Percentiles rank a stretch among this genome's conserved stretches.
phyloP scores from a whole-genome alignment of 1,284 basidiomycete species.

The Testicularia cyperi region DNA sequence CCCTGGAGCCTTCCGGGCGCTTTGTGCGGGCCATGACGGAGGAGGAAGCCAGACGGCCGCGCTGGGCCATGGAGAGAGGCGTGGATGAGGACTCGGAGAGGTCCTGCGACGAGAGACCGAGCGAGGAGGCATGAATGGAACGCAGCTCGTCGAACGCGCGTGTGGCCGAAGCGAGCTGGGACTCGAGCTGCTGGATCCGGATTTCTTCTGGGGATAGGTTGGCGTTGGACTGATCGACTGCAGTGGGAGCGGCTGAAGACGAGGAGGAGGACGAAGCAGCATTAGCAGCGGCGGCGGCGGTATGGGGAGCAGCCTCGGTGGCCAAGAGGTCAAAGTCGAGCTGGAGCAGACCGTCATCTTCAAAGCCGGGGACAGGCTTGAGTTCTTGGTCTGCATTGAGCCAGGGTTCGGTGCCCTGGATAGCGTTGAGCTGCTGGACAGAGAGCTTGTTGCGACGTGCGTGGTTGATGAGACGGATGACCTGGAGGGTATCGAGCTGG shows the following conservation, averaged over 20 bases:
- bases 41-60: conserved; percentile 8
- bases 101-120: conserved; percentile 21
- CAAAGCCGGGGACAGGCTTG: conserved; percentile 51
- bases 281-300: not conserved
- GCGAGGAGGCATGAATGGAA: conserved; percentile 18
- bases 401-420: conserved; percentile 19
- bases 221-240: not conserved
- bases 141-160: conserved; percentile 46
- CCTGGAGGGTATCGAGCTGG: conserved; percentile 49
- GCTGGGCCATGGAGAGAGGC: conserved; percentile 2
- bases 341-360: conserved; percentile 55
- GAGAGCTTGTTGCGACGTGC: conserved; percentile 27
- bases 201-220: not conserved
- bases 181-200: conserved; percentile 32
- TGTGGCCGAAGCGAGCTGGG: conserved; percentile 27
- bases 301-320: not conserved
- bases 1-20: conserved; percentile 11
- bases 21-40: conserved; percentile 4
- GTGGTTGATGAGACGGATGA: conserved; percentile 57
- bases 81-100: conserved; percentile 8
- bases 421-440: conserved; percentile 15
- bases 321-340: conserved; percentile 47
- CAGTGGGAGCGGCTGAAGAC: not conserved
- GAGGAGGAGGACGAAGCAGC: not conserved
- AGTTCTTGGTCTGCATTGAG: conserved; percentile 49